phyloP scores from a whole-genome alignment of 2,329 filamentous ascomycete species.

The Zasmidium angulare region DNA sequence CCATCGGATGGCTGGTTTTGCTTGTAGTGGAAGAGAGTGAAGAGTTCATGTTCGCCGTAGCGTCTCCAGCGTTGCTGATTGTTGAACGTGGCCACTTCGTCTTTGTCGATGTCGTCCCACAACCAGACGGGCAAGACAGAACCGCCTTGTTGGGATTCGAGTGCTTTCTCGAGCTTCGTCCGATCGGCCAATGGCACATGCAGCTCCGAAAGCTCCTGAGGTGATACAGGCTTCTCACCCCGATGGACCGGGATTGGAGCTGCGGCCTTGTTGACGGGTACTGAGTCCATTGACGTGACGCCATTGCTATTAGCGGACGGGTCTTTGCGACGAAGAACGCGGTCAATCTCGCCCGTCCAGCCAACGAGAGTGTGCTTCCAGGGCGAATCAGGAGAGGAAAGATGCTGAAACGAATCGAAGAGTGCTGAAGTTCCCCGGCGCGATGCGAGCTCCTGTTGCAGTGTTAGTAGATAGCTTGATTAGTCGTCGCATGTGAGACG shows the following conservation, averaged over 20 bases:
- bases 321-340: constrained; percentile 31
- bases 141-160: constrained; percentile 71
- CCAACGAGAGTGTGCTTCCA: constrained; percentile 94
- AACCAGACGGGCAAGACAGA: constrained; percentile 88
- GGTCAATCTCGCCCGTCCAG: constrained; percentile 78
- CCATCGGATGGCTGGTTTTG: constrained; percentile 88
- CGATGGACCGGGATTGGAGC: constrained; percentile 75
- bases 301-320: constrained; percentile 20
- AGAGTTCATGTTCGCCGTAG: constrained; percentile 88
- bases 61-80: constrained; percentile 85
- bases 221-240: constrained; percentile 38
- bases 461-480: constrained; percentile 15
- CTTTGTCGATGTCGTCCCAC: constrained; percentile 69
- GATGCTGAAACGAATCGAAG: constrained; percentile 85
- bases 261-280: constrained; percentile 70
- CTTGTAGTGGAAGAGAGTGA: constrained; percentile 94
- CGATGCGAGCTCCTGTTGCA: constrained; percentile 65
- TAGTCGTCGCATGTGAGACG: constrained; percentile 21
- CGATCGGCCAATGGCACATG: constrained; percentile 71
- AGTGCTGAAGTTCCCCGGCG: constrained; percentile 87
- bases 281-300: constrained; percentile 39
- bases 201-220: constrained; percentile 62
- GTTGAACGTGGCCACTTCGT: constrained; percentile 67
- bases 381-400: constrained; percentile 76
- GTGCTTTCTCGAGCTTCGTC: constrained; percentile 68